Base-by-base conservation (phyloP, 2,329 filamentous ascomycete species). In the Xylariaceae sp. region DNA sequence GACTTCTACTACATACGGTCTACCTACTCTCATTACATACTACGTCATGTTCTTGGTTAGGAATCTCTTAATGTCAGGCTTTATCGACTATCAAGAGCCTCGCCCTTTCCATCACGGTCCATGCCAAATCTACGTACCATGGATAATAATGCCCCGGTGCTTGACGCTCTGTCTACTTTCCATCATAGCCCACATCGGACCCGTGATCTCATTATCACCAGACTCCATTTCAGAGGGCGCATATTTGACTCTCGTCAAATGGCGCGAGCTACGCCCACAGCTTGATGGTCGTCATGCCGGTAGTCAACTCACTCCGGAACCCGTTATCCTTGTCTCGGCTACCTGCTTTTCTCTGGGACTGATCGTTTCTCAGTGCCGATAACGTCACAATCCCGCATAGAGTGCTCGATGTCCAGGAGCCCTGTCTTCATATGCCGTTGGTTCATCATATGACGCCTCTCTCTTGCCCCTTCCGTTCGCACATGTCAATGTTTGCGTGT, bases 311-410 rank as follows among this genome's bases (percentile, higher is more conserved):
- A 44, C 35, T 47, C 47, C 44, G 35, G 42, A 49, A 37, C 37
- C 19, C 19, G 19, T 19, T 19, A 19, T 53, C 11, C 27, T 32
- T 29, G 51, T 54, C 47, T 54, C 54, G 56, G 56, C 56, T 56
- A 47, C 46, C 51, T 59, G 54, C 51, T 49, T 51, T 19, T 26
- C 27, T 51, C 50, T 48, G 31, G 51, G 39, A 42, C 49, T 53
- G 57, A 57, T 57, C 54, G 51, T 11, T 46, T 39, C 34, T 34
- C 52, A 55, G 57, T 59, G 49, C 57, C 57, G 54, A 50, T 52
- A 48, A n/a, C 39, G 51, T 52, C 51, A 50, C 39, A 34, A 32
- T 34, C 26, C 41, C 34, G 11, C n/a, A 29, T 35, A 42, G 35
- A 32, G 30, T 43, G 44, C 19, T 19, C 47, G n/a, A 50, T 35